Evolutionary conservation across 139 green algal genomes (phyloP), one percentile per base, ranked within the genome.

Genomic region (Picochlorum sp.): DNA sequence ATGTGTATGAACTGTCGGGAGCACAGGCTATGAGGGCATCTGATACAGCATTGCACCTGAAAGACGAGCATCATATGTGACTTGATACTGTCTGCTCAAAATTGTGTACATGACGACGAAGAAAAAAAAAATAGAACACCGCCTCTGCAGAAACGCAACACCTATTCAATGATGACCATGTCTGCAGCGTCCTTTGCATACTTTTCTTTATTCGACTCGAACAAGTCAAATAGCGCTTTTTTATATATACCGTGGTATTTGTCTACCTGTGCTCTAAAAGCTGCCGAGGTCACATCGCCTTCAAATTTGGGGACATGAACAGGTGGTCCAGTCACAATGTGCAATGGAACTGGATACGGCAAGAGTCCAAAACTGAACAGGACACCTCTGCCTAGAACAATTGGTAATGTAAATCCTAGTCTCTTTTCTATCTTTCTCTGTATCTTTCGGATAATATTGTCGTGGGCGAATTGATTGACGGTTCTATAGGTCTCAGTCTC

Each of bases 291-390:
- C 30, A 57, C 28, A 47, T 62, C 56, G 15, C 56, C 56, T 28
- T 45, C 56, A 21, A 49, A 78, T 32, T 68, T 68, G 5, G 45
- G 47, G 3, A 81, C 74, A 1, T 64, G 11, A 6, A 84, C 74
- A 23, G 80, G 77, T 4, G 21, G 38, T 7, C 80, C 80, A 37
- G 84, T 71, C 5, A 86, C 80, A 6, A 70, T 75, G n/a, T 68
- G 71, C 7, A 88, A 49, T 4, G 55, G 75, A 13, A 68, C 49
- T 1, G 50, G 55, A 45, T 70, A 69, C 10, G 82, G 75, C 57
- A 88, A 57, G 28, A 88, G 45, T 37, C 82, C 82, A 30, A 38
- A 59, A 21, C 68, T 69, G 45, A 70, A 37, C 9, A 85, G 76
- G 4, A 86, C 24, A 11, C 80, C 81, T 7, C 32, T 57, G 23